Base-by-base conservation (phyloP, 495 filamentous ascomycete genomes). In the Penicillium subrubescens region DNA sequence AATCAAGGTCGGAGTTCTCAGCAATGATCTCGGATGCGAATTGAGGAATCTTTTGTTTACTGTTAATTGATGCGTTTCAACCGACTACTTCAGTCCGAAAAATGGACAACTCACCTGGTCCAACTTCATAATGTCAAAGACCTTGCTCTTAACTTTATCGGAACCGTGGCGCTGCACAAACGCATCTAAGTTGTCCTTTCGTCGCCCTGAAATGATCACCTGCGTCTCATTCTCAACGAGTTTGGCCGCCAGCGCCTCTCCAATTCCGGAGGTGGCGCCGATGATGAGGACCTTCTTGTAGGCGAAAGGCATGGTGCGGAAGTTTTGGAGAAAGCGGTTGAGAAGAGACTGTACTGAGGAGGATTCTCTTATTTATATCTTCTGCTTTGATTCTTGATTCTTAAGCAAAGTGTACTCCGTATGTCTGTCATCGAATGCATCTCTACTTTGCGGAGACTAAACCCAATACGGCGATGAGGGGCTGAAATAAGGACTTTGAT, bases 211-310 rank as follows among this genome's bases (percentile, higher is more conserved):
- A 17, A 85, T 82, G 27, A 92, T 84, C 17, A 92, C 82, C 51
- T 79, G 77, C 70, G 81, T 80, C 29, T 87, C 89, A 56, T 85
- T 82, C 27, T 84, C 71, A 17, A 92, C 78, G 63, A 93, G 73
- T 60, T 84, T 86, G 61, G 83, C 81, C 3, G 89, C 87, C 29
- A 93, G 76, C 0, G 86, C 88, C 27, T 79, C 71, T 53, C 91
- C 90, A 63, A 93, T 92, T 60, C 90, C 90, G 19, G 85, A 84
- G 14, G 90, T 92, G 41, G 89, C 89, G 29, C 91, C 90, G 57
- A 92, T 80, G 60, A 92, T 68, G 21, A 93, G 87, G 34, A 91
- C 84, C 60, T 84, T 88, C 63, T 89, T 88, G 74, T 91, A 92
- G 0, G 37, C 19, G 48, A 74, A 77, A 6, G 66, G 44, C 71